Percentiles rank a stretch among this genome's conserved stretches.
phyloP scores from a whole-genome alignment of 805 yeast genomes.

The Suhomyces xylopsoci region DNA sequence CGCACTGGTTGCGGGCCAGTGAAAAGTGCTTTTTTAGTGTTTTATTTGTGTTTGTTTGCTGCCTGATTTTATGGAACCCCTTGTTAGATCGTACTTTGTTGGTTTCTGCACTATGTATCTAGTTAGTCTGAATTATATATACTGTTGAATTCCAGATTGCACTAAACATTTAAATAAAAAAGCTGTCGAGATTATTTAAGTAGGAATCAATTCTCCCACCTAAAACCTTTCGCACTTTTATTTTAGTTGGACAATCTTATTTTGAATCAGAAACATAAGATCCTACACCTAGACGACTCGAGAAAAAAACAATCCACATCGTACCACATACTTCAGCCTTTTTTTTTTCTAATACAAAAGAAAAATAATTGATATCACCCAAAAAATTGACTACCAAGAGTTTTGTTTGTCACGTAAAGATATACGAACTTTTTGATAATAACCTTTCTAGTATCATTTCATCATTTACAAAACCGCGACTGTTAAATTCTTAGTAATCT shows the following conservation, averaged over 20 bases:
- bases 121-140: slow-evolving; percentile 1
- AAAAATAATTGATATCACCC: neutral
- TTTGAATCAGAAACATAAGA: neutral
- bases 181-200: neutral
- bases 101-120: slow-evolving; percentile 1
- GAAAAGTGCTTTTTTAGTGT: neutral
- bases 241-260: neutral
- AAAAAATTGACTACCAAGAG: neutral
- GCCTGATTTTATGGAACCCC: slow-evolving; percentile 4
- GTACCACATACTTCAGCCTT: neutral
- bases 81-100: neutral
- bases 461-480: neutral
- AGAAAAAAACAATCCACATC: neutral
- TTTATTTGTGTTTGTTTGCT: slow-evolving; percentile 5
- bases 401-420: neutral
- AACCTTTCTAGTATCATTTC: neutral
- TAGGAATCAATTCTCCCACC: neutral
- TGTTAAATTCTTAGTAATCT: neutral
- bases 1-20: neutral
- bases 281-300: neutral
- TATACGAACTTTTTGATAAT: neutral
- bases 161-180: neutral
- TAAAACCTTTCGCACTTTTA: neutral
- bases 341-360: neutral
- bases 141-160: neutral